Base-by-base conservation (phyloP, 805 yeast genomes). In the Maudiozyma serrabonitensis region DNA sequence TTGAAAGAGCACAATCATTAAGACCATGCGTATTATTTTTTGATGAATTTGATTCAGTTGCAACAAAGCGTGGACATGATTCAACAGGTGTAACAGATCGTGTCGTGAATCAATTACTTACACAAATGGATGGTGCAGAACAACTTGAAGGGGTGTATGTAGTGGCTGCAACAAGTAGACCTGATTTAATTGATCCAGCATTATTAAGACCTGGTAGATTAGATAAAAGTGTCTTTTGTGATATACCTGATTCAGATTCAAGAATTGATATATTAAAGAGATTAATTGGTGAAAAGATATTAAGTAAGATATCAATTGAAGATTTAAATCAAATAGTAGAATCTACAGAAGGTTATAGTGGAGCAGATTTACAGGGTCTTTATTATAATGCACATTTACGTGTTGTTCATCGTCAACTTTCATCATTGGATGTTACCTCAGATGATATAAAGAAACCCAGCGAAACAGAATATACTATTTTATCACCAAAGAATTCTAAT, bases 111-210 rank as follows among this genome's bases (percentile, higher is more conserved):
- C 99, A 93, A 63, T 79, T 93, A 80, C 76, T 93, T 59, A 93
- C 99, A 0, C 97, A 93, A 64, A 90, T 93, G 96, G 99, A 93
- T 67, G 99, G 99, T 70, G 98, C 98, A 0, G 98, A 93, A 66
- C 97, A 98, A 0, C 72, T 90, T 28, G 97, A 90, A 59, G 97
- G 98, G 3, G 98, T 93, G 2, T 91, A 93, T 63, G 96, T 93
- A 0, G 72, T 93, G 25, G 98, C 98, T 0, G 99, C 98, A 1
- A 93, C 98, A 0, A 82, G 93, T 58, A 75, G 99, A 58, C 99
- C 99, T 0, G 99, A 93, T 61, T 74, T 93, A 56, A 90, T 93
- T 55, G 99, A 93, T 64, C 84, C 96, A 2, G 99, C 99, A 0
- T 73, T 93, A 49, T 69, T 93, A 51, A 81, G 99, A 66, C 99